Evolutionary conservation across 2,329 filamentous ascomycete genomes (phyloP).

Genomic region (Aspergillus sojae): DNA sequence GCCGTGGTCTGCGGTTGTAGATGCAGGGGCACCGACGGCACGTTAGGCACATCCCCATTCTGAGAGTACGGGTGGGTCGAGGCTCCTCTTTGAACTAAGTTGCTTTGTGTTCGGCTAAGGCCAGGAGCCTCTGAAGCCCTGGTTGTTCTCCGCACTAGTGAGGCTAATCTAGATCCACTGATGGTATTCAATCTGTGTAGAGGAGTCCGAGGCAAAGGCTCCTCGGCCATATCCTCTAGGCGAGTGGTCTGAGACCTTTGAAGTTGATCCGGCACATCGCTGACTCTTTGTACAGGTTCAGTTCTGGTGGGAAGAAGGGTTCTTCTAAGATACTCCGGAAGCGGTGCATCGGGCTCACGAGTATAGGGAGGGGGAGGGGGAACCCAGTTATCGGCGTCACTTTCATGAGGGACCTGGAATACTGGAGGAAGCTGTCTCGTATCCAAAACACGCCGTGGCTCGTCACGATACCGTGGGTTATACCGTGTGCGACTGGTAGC

Average conservation of each 20-base stretch:
- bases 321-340: conserved; percentile 41
- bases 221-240: conserved; percentile 25
- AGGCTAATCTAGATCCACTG: conserved; percentile 21
- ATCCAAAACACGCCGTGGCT: conserved; percentile 47
- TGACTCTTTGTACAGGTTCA: conserved; percentile 17
- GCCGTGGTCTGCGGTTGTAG: background rate
- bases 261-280: conserved; percentile 17
- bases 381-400: conserved; percentile 86
- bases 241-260: conserved; percentile 30
- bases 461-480: conserved; percentile 50
- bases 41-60: conserved; percentile 5
- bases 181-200: conserved; percentile 33
- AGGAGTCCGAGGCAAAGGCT: conserved; percentile 26
- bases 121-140: conserved; percentile 20
- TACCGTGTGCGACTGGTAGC: conserved; percentile 71
- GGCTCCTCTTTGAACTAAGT: conserved; percentile 15
- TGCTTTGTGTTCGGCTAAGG: conserved; percentile 16
- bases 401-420: conserved; percentile 75
- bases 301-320: conserved; percentile 34
- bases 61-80: conserved; percentile 10
- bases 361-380: conserved; percentile 79
- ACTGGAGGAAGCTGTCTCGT: conserved; percentile 12
- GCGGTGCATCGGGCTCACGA: conserved; percentile 37
- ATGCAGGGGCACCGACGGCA: conserved; percentile 3
- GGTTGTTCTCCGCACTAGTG: conserved; percentile 22